phyloP scores from a whole-genome alignment of 2,329 filamentous ascomycete genomes.

The Zarea fungicola region DNA sequence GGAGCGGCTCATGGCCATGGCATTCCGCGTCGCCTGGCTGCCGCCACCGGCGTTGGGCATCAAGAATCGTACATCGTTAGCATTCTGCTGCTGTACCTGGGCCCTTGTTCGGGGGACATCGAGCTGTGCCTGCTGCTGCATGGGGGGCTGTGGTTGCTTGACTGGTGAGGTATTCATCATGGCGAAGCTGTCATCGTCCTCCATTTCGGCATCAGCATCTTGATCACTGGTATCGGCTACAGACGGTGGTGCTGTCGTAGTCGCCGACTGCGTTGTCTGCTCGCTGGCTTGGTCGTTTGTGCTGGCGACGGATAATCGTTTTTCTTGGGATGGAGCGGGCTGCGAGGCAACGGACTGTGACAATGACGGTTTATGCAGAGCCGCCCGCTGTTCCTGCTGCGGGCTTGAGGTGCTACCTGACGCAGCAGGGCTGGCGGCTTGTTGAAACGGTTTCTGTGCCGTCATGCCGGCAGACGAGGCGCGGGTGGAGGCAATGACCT shows the following conservation, averaged over 20 bases:
- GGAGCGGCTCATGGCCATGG: constrained; percentile 37
- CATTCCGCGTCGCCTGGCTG: constrained; percentile 30
- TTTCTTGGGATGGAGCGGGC: constrained; percentile 18
- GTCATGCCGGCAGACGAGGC: constrained; percentile 39
- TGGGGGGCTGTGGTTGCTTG: constrained; percentile 31
- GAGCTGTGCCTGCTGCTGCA: constrained; percentile 37
- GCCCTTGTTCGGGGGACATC: constrained; percentile 39
- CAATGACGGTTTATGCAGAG: constrained; percentile 18
- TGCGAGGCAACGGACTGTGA: constrained; percentile 16
- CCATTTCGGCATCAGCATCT: constrained; percentile 40
- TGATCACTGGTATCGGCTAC: constrained; percentile 44
- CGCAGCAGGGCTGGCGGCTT: constrained; percentile 19
- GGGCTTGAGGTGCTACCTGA: constrained; percentile 14
- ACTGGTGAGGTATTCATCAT: constrained; percentile 40
- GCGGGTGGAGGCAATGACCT: constrained; percentile 49
- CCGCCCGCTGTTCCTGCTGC: constrained; percentile 18
- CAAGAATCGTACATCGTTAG: constrained; percentile 36
- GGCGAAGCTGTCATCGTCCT: constrained; percentile 52
- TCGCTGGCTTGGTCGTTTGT: constrained; percentile 31
- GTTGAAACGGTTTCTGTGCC: constrained; percentile 45
- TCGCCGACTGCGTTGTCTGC: constrained; percentile 25
- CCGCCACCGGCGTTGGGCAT: constrained; percentile 37
- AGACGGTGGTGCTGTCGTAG: constrained; percentile 33
- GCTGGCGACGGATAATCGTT: constrained; percentile 31
- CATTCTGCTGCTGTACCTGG: constrained; percentile 31